Evolutionary conservation across 768 basidiomycete species (phyloP).

Genomic region (Lactarius psammicola): DNA sequence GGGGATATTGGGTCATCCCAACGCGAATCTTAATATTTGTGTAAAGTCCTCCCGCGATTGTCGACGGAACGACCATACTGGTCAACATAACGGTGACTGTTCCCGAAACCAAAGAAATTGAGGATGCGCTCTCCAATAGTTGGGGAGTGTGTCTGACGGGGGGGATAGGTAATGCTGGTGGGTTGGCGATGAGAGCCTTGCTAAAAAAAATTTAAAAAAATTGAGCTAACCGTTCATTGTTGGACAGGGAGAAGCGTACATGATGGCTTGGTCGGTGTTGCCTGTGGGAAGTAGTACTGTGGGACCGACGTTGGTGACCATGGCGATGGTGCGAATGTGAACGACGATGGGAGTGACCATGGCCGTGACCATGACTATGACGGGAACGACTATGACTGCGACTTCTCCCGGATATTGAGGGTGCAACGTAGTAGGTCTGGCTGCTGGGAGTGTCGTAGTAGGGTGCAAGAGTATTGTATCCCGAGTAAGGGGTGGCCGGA

Average conservation of each 20-base stretch:
- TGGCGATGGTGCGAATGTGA: constrained; percentile 12
- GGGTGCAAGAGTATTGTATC: constrained; percentile 17
- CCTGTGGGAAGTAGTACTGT: constrained; percentile 19
- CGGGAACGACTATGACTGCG: constrained; percentile 30
- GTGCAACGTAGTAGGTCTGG: constrained; percentile 25
- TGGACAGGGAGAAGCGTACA: constrained; percentile 19
- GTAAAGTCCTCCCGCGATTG: constrained; percentile 7
- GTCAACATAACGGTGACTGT: constrained; percentile 40
- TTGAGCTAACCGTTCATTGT: not conserved
- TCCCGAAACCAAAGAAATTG: constrained; percentile 39
- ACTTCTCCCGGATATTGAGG: constrained; percentile 26
- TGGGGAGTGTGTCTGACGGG: constrained; percentile 14
- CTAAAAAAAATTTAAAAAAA: constrained; percentile 9
- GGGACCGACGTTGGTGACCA: constrained; percentile 25
- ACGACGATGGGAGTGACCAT: constrained; percentile 20
- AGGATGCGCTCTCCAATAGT: constrained; percentile 42
- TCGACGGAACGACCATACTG: constrained; percentile 43
- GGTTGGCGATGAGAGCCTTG: constrained; percentile 9
- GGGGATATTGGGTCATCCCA: constrained; percentile 8
- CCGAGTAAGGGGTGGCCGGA: constrained; percentile 30
- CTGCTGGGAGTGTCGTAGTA: constrained; percentile 17
- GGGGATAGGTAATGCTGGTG: constrained; percentile 17
- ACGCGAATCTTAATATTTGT: constrained; percentile 20
- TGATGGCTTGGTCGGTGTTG: constrained; percentile 16
- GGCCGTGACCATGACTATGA: constrained; percentile 24